Evolutionary conservation across 164 flowering plant species (phyloP).

Genomic region (Nymphaea thermarum): DNA sequence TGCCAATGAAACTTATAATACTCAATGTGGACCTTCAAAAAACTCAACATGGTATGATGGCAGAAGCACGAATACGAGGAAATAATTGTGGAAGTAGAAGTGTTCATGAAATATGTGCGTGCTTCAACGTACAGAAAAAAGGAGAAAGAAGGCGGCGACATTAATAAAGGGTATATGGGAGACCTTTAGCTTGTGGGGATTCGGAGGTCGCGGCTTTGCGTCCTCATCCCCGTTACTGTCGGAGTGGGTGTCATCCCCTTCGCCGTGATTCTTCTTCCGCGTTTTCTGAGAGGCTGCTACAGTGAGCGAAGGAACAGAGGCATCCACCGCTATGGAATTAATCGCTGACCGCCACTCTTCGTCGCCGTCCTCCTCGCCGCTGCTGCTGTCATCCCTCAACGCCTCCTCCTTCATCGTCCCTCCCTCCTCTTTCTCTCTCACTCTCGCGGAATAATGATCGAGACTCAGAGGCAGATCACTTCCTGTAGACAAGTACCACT

Average conservation of each 20-base stretch:
- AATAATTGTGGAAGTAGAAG: no score
- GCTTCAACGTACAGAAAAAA: no score
- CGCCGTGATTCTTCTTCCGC: not conserved
- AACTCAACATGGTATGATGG: no score
- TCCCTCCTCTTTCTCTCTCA: not conserved
- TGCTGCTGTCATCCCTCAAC: slow-evolving; percentile 34
- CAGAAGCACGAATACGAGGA: no score
- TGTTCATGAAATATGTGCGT: no score
- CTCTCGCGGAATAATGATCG: not conserved
- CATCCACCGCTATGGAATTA: slow-evolving; percentile 29
- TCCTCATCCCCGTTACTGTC: slow-evolving; percentile 1
- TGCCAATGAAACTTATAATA: no score
- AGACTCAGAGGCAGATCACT: no score
- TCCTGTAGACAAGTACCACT: no score
- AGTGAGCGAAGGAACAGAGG: not conserved
- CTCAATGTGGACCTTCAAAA: no score
- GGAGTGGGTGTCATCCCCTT: not conserved
- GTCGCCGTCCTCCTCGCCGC: slow-evolving; percentile 84
- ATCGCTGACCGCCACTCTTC: slow-evolving; percentile 77
- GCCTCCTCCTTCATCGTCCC: not conserved
- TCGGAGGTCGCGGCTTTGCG: slow-evolving; percentile 14
- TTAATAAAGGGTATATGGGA: not conserved
- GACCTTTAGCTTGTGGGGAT: slow-evolving; percentile 25
- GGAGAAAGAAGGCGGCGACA: no score
- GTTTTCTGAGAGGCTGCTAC: not conserved